Base-by-base conservation (phyloP, 2,329 filamentous ascomycete species). In the Phyllosticta citribraziliensis region DNA sequence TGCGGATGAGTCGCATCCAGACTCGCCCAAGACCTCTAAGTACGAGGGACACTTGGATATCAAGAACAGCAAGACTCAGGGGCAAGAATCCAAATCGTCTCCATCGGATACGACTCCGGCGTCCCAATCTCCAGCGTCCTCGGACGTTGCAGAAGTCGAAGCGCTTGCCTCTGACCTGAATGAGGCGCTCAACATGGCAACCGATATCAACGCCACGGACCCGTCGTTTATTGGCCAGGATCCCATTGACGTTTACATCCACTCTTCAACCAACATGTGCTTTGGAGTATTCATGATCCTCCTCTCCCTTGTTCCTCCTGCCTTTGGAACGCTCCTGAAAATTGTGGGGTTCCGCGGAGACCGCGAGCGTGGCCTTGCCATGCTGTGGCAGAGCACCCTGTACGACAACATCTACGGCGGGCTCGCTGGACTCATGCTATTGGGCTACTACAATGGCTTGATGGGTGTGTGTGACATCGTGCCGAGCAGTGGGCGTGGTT, bases 291-390 rank as follows among this genome's bases (percentile, higher is more conserved):
- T 97, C 1, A 81, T 95, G 14, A 80, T 97, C 1, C 80, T 97
- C 59, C 86, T 97, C n/a, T 95, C 91, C 12, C 88, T 97, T 77
- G 86, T 97, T 0, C 95, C 94, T 0, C 94, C 94, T 0, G 85
- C 92, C 0, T 96, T 97, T 73, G 88, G 84, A n/a, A 88, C 85
- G 61, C 82, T 99, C 1, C 80, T 97, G 3, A 89, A 87, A 63
- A 87, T 97, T 52, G 88, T 97, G 30, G 94, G 94, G 1, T 97
- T 97, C 76, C 86, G 84, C 64, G 94, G 94, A 33, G 92, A 97
- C 71, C 87, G 92, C 52, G 85, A 90, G 64, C 82, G 87, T 50
- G 94, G 92, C 10, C 80, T 97, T 33, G 80, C 82, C 50, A 88
- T 97, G 84, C 84, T 99, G 4, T 99, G 94, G 94, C 86, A 89